phyloP scores from a whole-genome alignment of 495 filamentous ascomycete genomes.

The Neurospora sp. region DNA sequence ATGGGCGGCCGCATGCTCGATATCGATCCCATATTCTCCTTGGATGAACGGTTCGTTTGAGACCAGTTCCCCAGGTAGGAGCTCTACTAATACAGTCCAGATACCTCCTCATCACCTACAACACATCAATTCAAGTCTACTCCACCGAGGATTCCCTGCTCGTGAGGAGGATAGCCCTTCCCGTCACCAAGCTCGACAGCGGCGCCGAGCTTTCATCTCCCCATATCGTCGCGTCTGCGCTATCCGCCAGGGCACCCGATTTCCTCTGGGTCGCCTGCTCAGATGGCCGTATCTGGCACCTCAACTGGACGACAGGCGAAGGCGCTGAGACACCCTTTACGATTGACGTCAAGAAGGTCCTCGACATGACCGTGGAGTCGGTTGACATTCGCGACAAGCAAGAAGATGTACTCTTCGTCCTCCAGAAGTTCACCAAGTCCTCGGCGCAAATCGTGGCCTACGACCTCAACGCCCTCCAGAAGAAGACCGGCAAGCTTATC shows the following conservation, averaged over 20 bases:
- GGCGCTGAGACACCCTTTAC: constrained; percentile 28
- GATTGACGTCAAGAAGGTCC: constrained; percentile 26
- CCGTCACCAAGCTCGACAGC: constrained; percentile 11
- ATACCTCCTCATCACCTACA: constrained; percentile 53
- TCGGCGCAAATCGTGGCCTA: constrained; percentile 34
- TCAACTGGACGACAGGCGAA: constrained; percentile 63
- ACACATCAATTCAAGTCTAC: constrained; percentile 64
- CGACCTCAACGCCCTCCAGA: constrained; percentile 15
- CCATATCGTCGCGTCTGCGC: constrained; percentile 41
- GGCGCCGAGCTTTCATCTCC: constrained; percentile 10
- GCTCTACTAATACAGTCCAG: constrained; percentile 36
- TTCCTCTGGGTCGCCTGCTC: constrained; percentile 61
- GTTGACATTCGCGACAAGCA: constrained; percentile 24
- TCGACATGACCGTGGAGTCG: constrained; percentile 34
- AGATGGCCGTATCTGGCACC: constrained; percentile 52
- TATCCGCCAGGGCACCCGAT: constrained; percentile 49
- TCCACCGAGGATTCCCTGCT: constrained; percentile 71
- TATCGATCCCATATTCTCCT: constrained; percentile 67
- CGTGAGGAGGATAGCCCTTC: constrained; percentile 47
- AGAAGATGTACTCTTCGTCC: constrained; percentile 35
- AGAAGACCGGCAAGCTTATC: constrained; percentile 17
- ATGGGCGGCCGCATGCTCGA: constrained; percentile 60
- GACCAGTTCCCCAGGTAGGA: neutral
- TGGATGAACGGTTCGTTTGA: constrained; percentile 63
- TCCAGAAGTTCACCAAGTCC: constrained; percentile 16